These are phyloP conservation scores for Luzula sylvatica DNA, from an alignment of 176 grass and related monocot species.

Conservation along the genomic window DNA sequence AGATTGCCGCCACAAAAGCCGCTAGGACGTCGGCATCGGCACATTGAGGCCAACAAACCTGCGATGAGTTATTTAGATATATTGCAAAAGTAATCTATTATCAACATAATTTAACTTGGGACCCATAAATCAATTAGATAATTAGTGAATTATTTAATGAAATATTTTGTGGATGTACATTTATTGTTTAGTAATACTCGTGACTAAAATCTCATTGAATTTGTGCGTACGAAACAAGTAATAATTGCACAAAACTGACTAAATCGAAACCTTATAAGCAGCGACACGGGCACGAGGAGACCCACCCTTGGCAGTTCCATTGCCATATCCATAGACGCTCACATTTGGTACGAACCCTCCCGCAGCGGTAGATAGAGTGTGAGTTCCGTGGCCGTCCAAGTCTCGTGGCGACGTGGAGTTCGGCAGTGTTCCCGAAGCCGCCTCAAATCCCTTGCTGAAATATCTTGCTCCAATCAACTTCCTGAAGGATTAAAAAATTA, in stretches of 20 bases:
- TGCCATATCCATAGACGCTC: constrained; percentile 26
- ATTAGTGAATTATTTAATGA: too few species aligned
- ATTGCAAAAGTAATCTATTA: too few species aligned
- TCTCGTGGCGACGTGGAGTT: constrained; percentile 38
- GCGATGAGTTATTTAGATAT: too few species aligned
- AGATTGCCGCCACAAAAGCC: constrained; percentile 45
- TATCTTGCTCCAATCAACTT: constrained; percentile 77
- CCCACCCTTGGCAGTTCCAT: constrained; percentile 50
- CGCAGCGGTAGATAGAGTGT: constrained; percentile 62
- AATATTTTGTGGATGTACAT: too few species aligned
- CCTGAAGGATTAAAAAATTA: too few species aligned
- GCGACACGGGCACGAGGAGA: constrained; percentile 51
- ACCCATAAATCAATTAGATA: too few species aligned
- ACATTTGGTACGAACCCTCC: constrained; percentile 37
- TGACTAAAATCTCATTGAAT: too few species aligned
- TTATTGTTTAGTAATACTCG: too few species aligned
- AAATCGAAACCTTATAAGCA: constrained; percentile 51
- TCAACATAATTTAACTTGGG: too few species aligned
- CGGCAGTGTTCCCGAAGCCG: not conserved
- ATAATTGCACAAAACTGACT: too few species aligned
- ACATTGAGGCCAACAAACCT: too few species aligned
- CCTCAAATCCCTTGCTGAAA: constrained; percentile 53
- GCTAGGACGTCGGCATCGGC: constrained; percentile 67
- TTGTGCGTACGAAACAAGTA: too few species aligned
- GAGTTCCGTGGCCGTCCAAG: constrained; percentile 46